Conservation (phyloP, 1,284 basidiomycete genomes). For the Phellopilus nigrolimitatus region DNA sequence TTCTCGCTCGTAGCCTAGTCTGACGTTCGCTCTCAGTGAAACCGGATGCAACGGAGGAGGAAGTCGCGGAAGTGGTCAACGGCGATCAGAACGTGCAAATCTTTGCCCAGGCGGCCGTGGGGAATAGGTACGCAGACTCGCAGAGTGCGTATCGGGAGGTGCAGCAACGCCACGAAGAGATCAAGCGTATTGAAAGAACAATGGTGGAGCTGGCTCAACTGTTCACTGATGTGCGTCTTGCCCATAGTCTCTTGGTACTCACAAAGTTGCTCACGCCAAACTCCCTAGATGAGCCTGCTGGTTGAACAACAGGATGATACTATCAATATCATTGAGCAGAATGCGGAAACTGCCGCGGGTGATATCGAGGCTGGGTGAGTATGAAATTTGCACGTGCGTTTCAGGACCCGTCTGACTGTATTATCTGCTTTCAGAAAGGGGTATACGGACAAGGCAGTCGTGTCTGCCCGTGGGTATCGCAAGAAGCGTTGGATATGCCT, state of each 20-base stretch:
- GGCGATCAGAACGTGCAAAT: slow-evolving; percentile 79
- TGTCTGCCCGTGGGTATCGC: slow-evolving; percentile 82
- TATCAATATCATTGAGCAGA: slow-evolving; percentile 74
- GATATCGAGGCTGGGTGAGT: slow-evolving; percentile 82
- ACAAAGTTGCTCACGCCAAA: not conserved
- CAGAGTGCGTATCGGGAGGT: slow-evolving; percentile 92
- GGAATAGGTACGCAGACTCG: slow-evolving; percentile 87
- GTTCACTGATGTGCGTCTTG: slow-evolving; percentile 80
- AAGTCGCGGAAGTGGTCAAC: slow-evolving; percentile 82
- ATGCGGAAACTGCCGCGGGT: slow-evolving; percentile 67
- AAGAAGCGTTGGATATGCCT: slow-evolving; percentile 96
- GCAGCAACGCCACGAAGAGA: slow-evolving; percentile 93
- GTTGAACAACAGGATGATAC: slow-evolving; percentile 92
- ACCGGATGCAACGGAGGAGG: slow-evolving; percentile 90
- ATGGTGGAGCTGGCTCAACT: slow-evolving; percentile 91
- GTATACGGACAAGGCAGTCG: slow-evolving; percentile 84
- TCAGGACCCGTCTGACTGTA: too few relatives aligned
- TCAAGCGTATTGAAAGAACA: slow-evolving; percentile 92
- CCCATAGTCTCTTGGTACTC: not conserved
- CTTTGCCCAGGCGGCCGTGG: slow-evolving; percentile 92
- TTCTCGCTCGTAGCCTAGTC: not conserved
- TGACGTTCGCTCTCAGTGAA: slow-evolving; percentile 58
- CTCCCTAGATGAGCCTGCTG: slow-evolving; percentile 73
- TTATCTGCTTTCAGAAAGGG: slow-evolving; percentile 44
- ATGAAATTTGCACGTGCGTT: too few relatives aligned